Evolutionary conservation across 108 stramenopile species (phyloP), one percentile per base, ranked within the genome.

Genomic region (Asterionellopsis glacialis): DNA sequence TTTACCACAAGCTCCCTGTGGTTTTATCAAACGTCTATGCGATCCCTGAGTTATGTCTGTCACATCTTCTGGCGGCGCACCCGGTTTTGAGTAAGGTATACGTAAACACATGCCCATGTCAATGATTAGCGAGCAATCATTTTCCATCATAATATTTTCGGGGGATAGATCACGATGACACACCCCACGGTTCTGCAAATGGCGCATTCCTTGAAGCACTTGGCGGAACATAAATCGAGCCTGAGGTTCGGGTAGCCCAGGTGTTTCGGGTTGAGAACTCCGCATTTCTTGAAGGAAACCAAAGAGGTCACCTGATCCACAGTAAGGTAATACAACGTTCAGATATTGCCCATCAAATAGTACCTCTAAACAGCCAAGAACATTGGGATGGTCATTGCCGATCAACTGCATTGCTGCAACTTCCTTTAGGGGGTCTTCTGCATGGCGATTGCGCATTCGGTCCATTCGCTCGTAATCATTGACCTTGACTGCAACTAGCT

Each of bases 361-460:
- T 19, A 83, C 87, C 54, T 93, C 93, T 19, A 66, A 22, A 42
- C 84, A 80, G 24, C 91, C 88, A 48, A 77, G 44, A n/a, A 90
- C 77, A 74, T 94, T 73, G 10, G 84, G 85, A 67, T 90, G 84
- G 48, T 79, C 74, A 59, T 72, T 77, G 28, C 87, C 89, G 38
- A 91, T 69, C 45, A 82, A 72, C 65, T 97, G 96, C 79, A 94
- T 74, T 4, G 87, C 91, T 40, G 91, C 76, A 64, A 93, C 80
- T 75, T 95, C 96, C 67, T 91, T 89, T 27, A 95, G 62, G 2
- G 96, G 96, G 68, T 97, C 94, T 67, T 85, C 82, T n/a, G 75
- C 76, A 57, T 82, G 81, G n/a, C 51, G 45, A 42, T 64, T 64
- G 15, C 67, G 61, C 40, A 72, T 55, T 51, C 51, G 47, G 66